phyloP scores from a whole-genome alignment of 2,329 filamentous ascomycete genomes.

The Penicillium psychrosexuale region DNA sequence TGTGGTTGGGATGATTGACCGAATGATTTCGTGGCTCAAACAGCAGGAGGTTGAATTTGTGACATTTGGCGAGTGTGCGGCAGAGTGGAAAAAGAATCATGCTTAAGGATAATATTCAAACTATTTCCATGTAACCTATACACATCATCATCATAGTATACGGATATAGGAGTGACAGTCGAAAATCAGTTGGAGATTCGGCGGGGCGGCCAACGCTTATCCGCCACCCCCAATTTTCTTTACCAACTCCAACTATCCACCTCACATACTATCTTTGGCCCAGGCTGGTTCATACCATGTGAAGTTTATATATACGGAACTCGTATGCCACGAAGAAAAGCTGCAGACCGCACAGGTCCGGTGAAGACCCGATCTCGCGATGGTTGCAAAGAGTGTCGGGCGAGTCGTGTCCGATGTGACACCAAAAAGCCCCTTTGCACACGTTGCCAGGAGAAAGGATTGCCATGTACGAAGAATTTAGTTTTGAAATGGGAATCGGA shows the following conservation, averaged over 20 bases:
- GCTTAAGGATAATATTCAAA: neutral
- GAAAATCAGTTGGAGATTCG: neutral
- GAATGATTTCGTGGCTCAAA: conserved; percentile 52
- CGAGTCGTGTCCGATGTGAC: conserved; percentile 43
- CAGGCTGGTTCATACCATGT: conserved; percentile 23
- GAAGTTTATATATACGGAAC: conserved; percentile 10
- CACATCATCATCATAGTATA: too few relatives aligned
- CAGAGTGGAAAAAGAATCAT: conserved; percentile 26
- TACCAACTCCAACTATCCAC: neutral
- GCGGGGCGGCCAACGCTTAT: conserved; percentile 2
- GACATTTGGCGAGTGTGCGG: conserved; percentile 31
- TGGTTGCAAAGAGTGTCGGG: conserved; percentile 43
- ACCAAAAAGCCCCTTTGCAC: conserved; percentile 39
- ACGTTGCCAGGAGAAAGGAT: conserved; percentile 35
- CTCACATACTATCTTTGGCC: neutral
- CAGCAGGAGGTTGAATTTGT: conserved; percentile 36
- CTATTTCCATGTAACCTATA: neutral
- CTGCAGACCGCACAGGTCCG: conserved; percentile 34
- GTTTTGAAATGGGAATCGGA: conserved; percentile 42
- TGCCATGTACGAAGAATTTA: conserved; percentile 38
- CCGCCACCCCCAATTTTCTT: conserved; percentile 9
- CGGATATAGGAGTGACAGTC: too few relatives aligned
- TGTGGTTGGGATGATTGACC: conserved; percentile 57
- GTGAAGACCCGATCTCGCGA: conserved; percentile 40
- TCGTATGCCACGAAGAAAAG: conserved; percentile 38